Base-by-base conservation (phyloP, 2,329 filamentous ascomycete species). In the Trichoderma hamatum region DNA sequence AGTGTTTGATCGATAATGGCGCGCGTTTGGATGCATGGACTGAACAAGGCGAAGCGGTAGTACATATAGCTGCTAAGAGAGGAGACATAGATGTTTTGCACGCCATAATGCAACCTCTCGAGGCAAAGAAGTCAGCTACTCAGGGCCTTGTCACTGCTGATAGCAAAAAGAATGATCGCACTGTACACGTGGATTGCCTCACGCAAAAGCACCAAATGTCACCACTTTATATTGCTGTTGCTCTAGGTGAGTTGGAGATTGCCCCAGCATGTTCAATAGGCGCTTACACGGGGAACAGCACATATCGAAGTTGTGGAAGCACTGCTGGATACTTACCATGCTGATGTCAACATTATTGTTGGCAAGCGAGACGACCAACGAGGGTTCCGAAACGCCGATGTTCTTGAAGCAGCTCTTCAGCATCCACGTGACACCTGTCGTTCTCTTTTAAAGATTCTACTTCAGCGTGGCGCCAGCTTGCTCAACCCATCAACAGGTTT, bases 11-110 rank as follows among this genome's bases (percentile, higher is more conserved):
- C 14, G 46, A 54, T 5, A 24, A 64, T 39, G 49, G 46, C 16
- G 49, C 61, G 14, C 24, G 32, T 21, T 21, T 54, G 9, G 49
- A 64, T 24, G 24, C 16, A 5, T 64, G 61, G 61, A 54, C 61
- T 16, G 16, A 19, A 11, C 61, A 64, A 54, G 61, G 61, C 19
- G 61, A 64, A 64, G 46, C 61, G 32, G 21, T 54, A 30, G 46
- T 64, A 7, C 61, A 64, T 54, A 21, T 64, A 14, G 61, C 49
- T n/a, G 61, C 61, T 3, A 64, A 64, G 61, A 64, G 46, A 24
- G 61, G 61, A 4, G 30, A 64, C 6, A 16, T 63, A 26, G 46
- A 63, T 54, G 39, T 63, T 54, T 52, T 63, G 32, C 60, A 24
- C 46, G 24, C 30, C 0, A 21, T 63, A n/a, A 63, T 63, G 60